Conservation (phyloP, 1,139 yeast genomes). For the Debaryomyces sp. region DNA sequence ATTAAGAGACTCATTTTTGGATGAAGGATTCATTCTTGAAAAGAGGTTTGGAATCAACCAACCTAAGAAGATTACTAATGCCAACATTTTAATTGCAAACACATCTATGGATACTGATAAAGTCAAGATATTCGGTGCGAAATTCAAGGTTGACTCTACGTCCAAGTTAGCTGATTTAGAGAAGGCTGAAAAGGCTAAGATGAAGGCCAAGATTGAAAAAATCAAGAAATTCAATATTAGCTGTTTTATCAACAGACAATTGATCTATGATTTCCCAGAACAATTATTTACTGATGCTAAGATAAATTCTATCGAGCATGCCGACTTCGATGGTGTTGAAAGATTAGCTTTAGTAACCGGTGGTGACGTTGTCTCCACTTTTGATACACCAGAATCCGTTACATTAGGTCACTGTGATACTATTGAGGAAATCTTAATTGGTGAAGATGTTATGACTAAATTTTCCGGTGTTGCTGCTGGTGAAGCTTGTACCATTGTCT, state of each 20-base stretch:
- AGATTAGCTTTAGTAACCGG: slow-evolving; percentile 96
- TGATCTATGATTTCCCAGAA: slow-evolving; percentile 97
- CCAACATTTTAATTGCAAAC: slow-evolving; percentile 88
- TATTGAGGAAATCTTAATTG: slow-evolving; percentile 90
- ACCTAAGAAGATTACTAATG: slow-evolving; percentile 82
- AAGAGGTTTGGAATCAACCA: slow-evolving; percentile 94
- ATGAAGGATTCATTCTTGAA: slow-evolving; percentile 91
- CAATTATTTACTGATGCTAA: slow-evolving; percentile 86
- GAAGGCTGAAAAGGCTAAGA: slow-evolving; percentile 91
- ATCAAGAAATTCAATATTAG: slow-evolving; percentile 82
- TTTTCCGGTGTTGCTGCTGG: slow-evolving; percentile 96
- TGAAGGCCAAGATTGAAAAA: slow-evolving; percentile 87
- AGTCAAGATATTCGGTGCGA: slow-evolving; percentile 96
- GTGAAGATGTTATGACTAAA: slow-evolving; percentile 84
- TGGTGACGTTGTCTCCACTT: slow-evolving; percentile 97
- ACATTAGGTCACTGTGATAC: slow-evolving; percentile 85
- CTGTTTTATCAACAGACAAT: slow-evolving; percentile 92
- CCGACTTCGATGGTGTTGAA: slow-evolving; percentile 98
- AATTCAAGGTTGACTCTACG: slow-evolving; percentile 94
- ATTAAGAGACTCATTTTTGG: slow-evolving; percentile 87
- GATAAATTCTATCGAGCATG: slow-evolving; percentile 94
- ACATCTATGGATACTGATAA: slow-evolving; percentile 98
- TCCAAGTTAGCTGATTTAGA: slow-evolving; percentile 93
- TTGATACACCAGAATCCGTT: slow-evolving; percentile 87
- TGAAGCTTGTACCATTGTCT: slow-evolving; percentile 93